Evolutionary conservation across 2,329 filamentous ascomycete species (phyloP), one percentile per base, ranked within the genome.

Genomic region (Neonectria punicea): DNA sequence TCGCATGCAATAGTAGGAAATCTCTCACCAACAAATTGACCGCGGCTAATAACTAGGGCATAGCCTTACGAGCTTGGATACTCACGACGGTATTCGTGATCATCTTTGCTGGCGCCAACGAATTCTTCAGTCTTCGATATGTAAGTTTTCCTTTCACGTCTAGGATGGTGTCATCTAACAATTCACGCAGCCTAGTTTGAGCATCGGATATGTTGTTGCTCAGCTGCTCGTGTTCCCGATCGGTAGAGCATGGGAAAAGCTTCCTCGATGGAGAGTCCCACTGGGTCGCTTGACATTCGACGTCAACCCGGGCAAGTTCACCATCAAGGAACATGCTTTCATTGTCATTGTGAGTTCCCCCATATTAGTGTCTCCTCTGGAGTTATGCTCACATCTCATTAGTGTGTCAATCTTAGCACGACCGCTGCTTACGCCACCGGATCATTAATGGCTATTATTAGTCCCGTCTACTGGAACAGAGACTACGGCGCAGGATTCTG

Each of bases 51-150:
- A 10, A 36, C 16, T 41, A 13, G 14, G 8, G 7, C 36, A 5
- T 13, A 63, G 61, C 61, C 18, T 44, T 63, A 3, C 34, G 61
- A 50, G 49, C 61, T 2, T 63, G 61, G 61, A 58, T 63, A 8
- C 49, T 63, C 10, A 63, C 49, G 4, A 63, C 61, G 4, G 2
- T 58, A 11, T 63, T 63, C 4, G 61, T 63, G 8, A 63, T 58
- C 5, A 6, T 58, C 1, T 63, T 63, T 54, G 54, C 61, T 11
- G 61, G 61, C 8, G 61, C 61, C 32, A 63, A 63, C n/a, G 54
- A 63, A 32, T 63, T 63, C 18, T 63, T 63, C 49, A 63, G 61
- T 58, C 20, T 63, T 13, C 61, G 61, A 53, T 63, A 63, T 54
- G 61, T 47, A 58, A 49, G 46, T 51, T 13, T 10, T 34, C 5